Evolutionary conservation across 345 rosid genomes (phyloP), one percentile per base, ranked within the genome.

Genomic region (Camelina sativa): DNA sequence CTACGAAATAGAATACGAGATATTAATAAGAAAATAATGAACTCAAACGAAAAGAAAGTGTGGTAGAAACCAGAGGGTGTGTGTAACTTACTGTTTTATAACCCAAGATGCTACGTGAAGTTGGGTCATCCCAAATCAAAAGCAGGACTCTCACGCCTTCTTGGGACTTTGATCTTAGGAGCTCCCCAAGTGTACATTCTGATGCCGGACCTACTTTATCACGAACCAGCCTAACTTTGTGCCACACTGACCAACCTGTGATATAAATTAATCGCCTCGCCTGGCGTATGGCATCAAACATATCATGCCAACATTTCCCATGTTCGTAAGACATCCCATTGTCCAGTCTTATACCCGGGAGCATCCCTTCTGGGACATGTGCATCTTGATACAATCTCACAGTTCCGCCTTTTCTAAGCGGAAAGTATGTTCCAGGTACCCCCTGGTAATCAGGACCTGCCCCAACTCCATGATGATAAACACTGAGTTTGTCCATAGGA

Each of bases 91-190:
- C 96, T 37, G 84, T 89, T 75, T 83, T 88, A 72, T 69, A 81
- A 17, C 95, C 95, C 62, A 90, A 67, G 61, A 90, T 65, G 83
- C 88, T 85, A 62, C 79, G 84, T 17, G 98, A 92, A 78, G 95
- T 87, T 23, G 96, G 96, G 83, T 92, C 98, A 86, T 92, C 98
- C 98, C 98, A 92, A 41, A 89, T 81, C 41, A 92, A 91, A 44
- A 92, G 93, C 74, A 92, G 83, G 73, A 92, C 98, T 67, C 96
- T 77, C 11, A 92, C 98, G 44, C 96, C 98, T 84, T 92, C 96
- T 75, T 86, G 95, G 56, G 98, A 92, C 83, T 87, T 92, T 41
- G 47, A 66, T 73, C 85, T 90, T 43, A 92, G 86, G 76, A 92
- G 89, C 71, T 92, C 90, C 11, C 98, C 98, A 66, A 92, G 84